Base-by-base conservation (phyloP, 371 early-diverging fungal genomes). In the Capniomyces stellatus region DNA sequence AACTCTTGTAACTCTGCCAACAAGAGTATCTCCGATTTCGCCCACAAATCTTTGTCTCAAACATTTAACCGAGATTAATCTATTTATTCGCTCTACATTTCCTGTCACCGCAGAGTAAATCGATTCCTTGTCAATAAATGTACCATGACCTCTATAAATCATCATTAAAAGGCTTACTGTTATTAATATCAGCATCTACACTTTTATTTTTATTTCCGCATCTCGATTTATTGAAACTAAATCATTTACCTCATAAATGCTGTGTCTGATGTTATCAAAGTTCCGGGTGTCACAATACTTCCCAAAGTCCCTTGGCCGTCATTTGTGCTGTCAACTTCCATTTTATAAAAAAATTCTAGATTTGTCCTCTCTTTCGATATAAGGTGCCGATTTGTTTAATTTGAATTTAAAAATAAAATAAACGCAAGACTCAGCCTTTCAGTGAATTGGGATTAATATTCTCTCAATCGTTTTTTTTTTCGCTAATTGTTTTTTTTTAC, bases 21-120 rank as follows among this genome's bases (percentile, higher is more conserved):
- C 92, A 0, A 99, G 89, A 46, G 98, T 89, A 74, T 99, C 98
- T 47, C 99, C 99, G 57, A 98, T 88, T 61, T 97, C 92, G 43
- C 92, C 92, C 24, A 52, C 52, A 43, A 43, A 52, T 73, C 94
- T 75, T 52, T 87, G 71, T 43, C 86, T 80, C 42, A 93, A 67
- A n/a, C 98, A 83, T 30, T 76, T 75, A 29, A 98, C 92, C 0
- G 92, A 85, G 28, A 99, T 75, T 15, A 99, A 76, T 68, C 93
- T 92, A 75, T 98, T 98, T 54, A 97, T 91, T 46, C 88, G 80
- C 61, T 93, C 89, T 15, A 95, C 86, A 2, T 74, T 75, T 52
- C 99, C 99, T 12, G 89, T 85, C 23, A 93, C 85, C 3, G 90
- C 82, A 2, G 96, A 87, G 30, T 80, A 65, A 15, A 91, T 74